Conservation (phyloP, 495 filamentous ascomycete species). For the Friedmanniomyces simplex region DNA sequence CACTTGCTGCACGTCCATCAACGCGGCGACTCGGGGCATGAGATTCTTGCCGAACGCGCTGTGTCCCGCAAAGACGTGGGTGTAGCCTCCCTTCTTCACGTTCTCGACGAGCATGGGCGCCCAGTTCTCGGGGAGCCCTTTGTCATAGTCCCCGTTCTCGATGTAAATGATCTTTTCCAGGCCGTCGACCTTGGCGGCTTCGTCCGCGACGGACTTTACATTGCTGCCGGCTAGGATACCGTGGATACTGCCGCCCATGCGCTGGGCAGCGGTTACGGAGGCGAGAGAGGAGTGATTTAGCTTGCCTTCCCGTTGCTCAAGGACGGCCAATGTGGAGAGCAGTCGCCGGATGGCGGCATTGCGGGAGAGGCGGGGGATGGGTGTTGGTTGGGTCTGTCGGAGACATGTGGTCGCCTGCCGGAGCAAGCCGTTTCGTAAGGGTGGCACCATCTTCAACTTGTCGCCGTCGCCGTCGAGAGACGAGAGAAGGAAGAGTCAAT, state of each 20-base stretch:
- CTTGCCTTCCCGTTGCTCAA: conserved; percentile 89
- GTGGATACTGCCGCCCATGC: conserved; percentile 74
- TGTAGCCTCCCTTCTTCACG: conserved; percentile 85
- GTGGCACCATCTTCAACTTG: conserved; percentile 21
- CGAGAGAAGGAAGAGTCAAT: too few species aligned
- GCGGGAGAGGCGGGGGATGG: conserved; percentile 11
- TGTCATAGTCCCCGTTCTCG: conserved; percentile 84
- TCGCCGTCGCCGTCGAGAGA: background rate
- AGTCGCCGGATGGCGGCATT: conserved; percentile 50
- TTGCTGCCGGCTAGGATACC: conserved; percentile 79
- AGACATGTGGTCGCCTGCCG: conserved; percentile 30
- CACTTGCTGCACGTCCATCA: conserved; percentile 85
- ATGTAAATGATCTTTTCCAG: conserved; percentile 83
- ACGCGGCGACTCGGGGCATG: conserved; percentile 87
- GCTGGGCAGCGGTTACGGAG: conserved; percentile 76
- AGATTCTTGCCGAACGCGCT: conserved; percentile 96
- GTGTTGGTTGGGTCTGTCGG: conserved; percentile 18
- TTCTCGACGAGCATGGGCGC: conserved; percentile 91
- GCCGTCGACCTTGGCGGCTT: conserved; percentile 82
- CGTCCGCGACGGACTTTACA: conserved; percentile 67
- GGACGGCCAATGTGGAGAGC: conserved; percentile 77
- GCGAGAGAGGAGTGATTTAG: conserved; percentile 73
- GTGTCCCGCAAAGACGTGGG: conserved; percentile 80
- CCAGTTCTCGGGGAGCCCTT: conserved; percentile 88
- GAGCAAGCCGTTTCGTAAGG: conserved; percentile 24